Evolutionary conservation across 2,329 filamentous ascomycete genomes (phyloP).

Genomic region (Aschersonia sp.): DNA sequence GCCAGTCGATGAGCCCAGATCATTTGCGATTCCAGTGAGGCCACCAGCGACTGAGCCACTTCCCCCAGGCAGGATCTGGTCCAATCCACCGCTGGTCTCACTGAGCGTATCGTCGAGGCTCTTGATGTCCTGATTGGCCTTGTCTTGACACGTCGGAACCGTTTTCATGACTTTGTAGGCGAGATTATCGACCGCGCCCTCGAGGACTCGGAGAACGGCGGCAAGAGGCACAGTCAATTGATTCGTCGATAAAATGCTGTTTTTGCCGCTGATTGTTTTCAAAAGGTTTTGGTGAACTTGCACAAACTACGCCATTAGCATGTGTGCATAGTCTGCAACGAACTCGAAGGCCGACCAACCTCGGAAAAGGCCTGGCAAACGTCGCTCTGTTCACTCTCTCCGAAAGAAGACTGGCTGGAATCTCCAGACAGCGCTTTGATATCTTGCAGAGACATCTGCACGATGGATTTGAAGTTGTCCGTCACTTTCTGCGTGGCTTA

Average conservation of each 20-base stretch:
- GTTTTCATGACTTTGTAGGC: slow-evolving; percentile 6
- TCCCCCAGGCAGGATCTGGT: background rate
- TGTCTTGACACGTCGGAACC: slow-evolving; percentile 5
- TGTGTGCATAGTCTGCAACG: background rate
- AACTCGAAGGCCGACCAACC: background rate
- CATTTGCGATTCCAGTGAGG: too few relatives aligned
- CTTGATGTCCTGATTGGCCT: background rate
- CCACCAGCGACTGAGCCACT: background rate
- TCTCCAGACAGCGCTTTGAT: background rate
- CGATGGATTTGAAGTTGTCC: background rate
- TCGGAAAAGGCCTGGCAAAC: background rate
- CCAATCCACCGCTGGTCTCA: background rate
- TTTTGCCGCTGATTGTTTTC: slow-evolving; percentile 5
- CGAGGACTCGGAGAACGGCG: slow-evolving; percentile 6
- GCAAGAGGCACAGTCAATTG: slow-evolving; percentile 6
- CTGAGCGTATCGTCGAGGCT: background rate
- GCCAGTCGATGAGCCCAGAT: too few relatives aligned
- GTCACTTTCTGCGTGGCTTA: background rate
- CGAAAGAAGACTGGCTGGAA: background rate
- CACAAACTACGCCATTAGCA: slow-evolving; percentile 3
- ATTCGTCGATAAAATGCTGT: slow-evolving; percentile 3
- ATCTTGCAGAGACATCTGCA: background rate
- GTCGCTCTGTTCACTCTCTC: background rate
- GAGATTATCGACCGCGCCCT: slow-evolving; percentile 6
- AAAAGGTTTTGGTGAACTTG: slow-evolving; percentile 7